phyloP scores from a whole-genome alignment of 2,329 filamentous ascomycete genomes.

The Sclerotinia borealis region DNA sequence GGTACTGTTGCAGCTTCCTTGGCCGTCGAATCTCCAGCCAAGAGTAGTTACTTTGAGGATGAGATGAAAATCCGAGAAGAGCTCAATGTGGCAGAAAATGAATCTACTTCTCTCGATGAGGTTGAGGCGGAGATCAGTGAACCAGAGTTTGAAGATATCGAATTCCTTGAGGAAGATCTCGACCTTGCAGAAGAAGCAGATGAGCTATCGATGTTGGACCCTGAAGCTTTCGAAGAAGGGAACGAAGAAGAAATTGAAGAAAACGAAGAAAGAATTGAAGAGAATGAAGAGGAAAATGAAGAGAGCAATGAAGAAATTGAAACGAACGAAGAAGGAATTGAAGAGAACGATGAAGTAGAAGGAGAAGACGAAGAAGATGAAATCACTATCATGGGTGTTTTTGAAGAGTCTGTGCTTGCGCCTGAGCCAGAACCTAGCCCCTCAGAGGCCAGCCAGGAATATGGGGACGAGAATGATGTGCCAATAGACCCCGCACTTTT shows the following conservation, averaged over 20 bases:
- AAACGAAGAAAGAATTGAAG: neutral
- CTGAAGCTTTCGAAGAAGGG: slow-evolving; percentile 24
- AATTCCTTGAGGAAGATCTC: slow-evolving; percentile 49
- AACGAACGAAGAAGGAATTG: too few species aligned
- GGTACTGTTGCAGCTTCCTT: neutral
- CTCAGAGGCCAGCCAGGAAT: slow-evolving; percentile 59
- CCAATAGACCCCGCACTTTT: slow-evolving; percentile 48
- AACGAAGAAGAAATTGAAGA: neutral
- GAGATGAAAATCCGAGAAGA: slow-evolving; percentile 47
- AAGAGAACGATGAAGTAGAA: neutral
- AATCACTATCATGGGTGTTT: neutral
- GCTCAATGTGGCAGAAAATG: slow-evolving; percentile 30
- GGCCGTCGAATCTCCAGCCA: slow-evolving; percentile 32
- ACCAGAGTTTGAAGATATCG: slow-evolving; percentile 40
- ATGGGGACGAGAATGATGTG: slow-evolving; percentile 59
- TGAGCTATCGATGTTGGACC: slow-evolving; percentile 52
- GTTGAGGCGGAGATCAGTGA: slow-evolving; percentile 19
- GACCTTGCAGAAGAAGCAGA: slow-evolving; percentile 53
- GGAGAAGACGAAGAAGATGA: neutral
- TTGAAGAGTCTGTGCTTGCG: neutral
- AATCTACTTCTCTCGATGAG: slow-evolving; percentile 26
- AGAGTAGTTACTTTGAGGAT: slow-evolving; percentile 54
- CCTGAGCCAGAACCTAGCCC: slow-evolving; percentile 38
- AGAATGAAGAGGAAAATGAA: neutral
- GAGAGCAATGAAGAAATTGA: slow-evolving; percentile 6